Base-by-base conservation (phyloP, 805 yeast genomes). In the Schwanniomyces occidentalis region DNA sequence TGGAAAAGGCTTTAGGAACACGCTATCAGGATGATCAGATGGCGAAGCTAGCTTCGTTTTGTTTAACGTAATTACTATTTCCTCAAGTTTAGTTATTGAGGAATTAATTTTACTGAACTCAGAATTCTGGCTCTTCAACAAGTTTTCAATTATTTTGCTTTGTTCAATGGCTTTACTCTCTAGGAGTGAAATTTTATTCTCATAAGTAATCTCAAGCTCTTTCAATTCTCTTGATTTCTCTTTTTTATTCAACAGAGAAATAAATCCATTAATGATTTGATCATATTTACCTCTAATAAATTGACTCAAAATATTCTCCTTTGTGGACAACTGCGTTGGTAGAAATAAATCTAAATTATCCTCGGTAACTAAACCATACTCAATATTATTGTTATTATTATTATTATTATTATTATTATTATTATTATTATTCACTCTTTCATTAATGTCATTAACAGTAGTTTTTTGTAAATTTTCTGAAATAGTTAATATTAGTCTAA, bases 401-500 rank as follows among this genome's bases (percentile, higher is more conserved):
- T 15, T 13, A 27, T 27, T 27, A 10, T 16, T 16, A 27, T 13
- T 27, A 16, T 27, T 18, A 12, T 27, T 10, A 8, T 32, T 24
- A 5, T 18, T 15, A 8, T 18, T 13, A 12, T 19, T 21, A 13
- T 30, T 21, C 5, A 24, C 28, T 31, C 27, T 34, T 5, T 28
- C 37, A n/a, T 31, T 17, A 24, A 30, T 24, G 12, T 30, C 30
- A 12, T 32, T 23, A 7, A 34, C 37, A 1, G 32, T 34, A 6
- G 18, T 13, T 14, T 28, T 25, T 19, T 38, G 38, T 6, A 34
- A n/a, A 6, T 17, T 9, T 21, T 48, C 44, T 2, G 41, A 28
- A 8, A 42, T 19, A 5, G 35, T 23, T 3, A 58, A 41, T 3
- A 56, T 25, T 5, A 59, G 36, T 33, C 65, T 46, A 8, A 61